Base-by-base conservation (phyloP, 148 eudicot genomes). In the Dysphania ambrosioides region DNA sequence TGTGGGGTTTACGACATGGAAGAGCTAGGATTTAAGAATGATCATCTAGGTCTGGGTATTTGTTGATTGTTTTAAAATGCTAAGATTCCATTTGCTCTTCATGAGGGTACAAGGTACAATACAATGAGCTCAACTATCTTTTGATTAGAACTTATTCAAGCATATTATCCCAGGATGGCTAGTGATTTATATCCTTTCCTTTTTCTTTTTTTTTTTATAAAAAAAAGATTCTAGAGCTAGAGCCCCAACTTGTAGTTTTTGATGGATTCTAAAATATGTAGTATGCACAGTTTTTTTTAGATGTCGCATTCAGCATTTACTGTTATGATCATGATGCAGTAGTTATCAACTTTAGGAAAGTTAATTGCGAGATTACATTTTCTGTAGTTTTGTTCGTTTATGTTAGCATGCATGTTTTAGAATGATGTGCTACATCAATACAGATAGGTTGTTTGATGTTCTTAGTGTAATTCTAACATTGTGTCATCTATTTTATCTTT, bases 11-110 rank as follows among this genome's bases (percentile, higher is more conserved):
- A 5, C 7, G 30, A 19, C 15, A 18, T 29, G 61, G 61, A 3
- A 30, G 36, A 49, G 32, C 36, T 74, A 64, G 62, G 62, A 49
- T 65, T 65, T 74, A 21, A 29, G 60, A 34, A 49, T 19, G 12
- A 6, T 21, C 11, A 3, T 31, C 21, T 29, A 32, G 4, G 8
- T 61, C n/a, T 29, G 36, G 61, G 1, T 61, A 19, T 42, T 41
- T 2, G 65, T 8, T 18, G n/a, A 18, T 59, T 59, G 27, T 0
- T 27, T 27, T 57, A 23, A 27, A n/a, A 29, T 10, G 47, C 4
- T 2, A n/a, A 49, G 13, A 0, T 49, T 6, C 4, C 13, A 49
- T 18, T 13, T 49, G 16, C 10, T 59, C 12, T 12, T 59, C 0
- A 8, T 23, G 13, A 8, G 29, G 13, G 30, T 1, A 1, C 0